Evolutionary conservation across 805 yeast species (phyloP).

Genomic region (Candida berthetii): DNA sequence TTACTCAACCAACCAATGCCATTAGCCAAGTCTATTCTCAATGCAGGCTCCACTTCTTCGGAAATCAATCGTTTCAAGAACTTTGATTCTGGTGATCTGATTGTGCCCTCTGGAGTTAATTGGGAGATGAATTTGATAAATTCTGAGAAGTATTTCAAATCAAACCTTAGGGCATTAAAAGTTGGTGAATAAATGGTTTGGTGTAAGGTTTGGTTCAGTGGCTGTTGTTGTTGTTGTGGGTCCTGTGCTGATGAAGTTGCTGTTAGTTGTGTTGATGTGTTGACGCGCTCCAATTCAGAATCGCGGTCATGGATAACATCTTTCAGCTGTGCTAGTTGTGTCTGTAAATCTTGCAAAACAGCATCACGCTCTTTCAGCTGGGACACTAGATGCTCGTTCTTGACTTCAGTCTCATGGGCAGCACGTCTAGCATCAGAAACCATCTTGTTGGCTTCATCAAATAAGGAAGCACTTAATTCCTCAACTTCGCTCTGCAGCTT

Average conservation of each 20-base stretch:
- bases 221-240: constrained; percentile 15
- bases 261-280: constrained; percentile 12
- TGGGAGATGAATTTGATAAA: constrained; percentile 27
- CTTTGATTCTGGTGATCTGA: constrained; percentile 34
- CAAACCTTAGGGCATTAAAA: constrained; percentile 34
- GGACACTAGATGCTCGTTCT: constrained; percentile 46
- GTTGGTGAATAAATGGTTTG: constrained; percentile 32
- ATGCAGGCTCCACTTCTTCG: constrained; percentile 77
- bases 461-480: constrained; percentile 69
- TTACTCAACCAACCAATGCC: constrained; percentile 58
- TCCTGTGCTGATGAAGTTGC: constrained; percentile 3
- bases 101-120: constrained; percentile 25
- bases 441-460: constrained; percentile 81
- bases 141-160: constrained; percentile 29
- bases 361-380: constrained; percentile 65
- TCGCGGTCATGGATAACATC: constrained; percentile 48
- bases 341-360: constrained; percentile 56
- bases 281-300: constrained; percentile 4
- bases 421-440: constrained; percentile 74
- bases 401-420: constrained; percentile 50
- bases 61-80: constrained; percentile 58
- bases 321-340: constrained; percentile 65
- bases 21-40: constrained; percentile 58
- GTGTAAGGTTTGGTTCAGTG: not conserved
- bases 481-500: constrained; percentile 69